phyloP scores from a whole-genome alignment of 768 basidiomycete genomes.

The Amyloporia xantha region DNA sequence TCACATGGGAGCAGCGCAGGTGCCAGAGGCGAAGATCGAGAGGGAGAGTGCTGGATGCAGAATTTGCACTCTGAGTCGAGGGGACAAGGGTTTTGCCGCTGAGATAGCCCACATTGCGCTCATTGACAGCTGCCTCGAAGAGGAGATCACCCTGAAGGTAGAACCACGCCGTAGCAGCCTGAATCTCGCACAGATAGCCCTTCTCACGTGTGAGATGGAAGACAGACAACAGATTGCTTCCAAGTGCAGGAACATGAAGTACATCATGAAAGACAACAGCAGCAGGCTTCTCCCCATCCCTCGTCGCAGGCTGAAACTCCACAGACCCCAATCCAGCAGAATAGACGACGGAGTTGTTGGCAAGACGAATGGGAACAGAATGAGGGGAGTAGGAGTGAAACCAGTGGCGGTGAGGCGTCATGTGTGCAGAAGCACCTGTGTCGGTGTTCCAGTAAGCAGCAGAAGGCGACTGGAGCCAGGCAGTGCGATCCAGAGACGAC shows the following conservation, averaged over 20 bases:
- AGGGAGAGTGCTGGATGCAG: conserved; percentile 17
- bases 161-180: conserved; percentile 1
- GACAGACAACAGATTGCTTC: conserved; percentile 5
- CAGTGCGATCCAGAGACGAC: neutral
- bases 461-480: too few relatives aligned
- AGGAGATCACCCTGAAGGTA: conserved; percentile 7
- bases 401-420: conserved; percentile 10
- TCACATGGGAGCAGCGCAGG: conserved; percentile 24
- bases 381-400: too few relatives aligned
- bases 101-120: conserved; percentile 20
- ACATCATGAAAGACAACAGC: conserved; percentile 4
- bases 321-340: conserved; percentile 3
- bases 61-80: conserved; percentile 1
- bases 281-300: neutral
- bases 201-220: conserved; percentile 5
- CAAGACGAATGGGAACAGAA: too few relatives aligned
- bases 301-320: conserved; percentile 13
- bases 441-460: conserved; percentile 8
- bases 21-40: conserved; percentile 25
- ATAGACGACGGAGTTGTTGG: conserved; percentile 2
- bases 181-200: neutral
- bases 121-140: conserved; percentile 17
- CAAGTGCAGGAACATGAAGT: conserved; percentile 5
- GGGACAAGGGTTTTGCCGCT: conserved; percentile 12
- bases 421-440: conserved; percentile 11